phyloP scores from a whole-genome alignment of 805 yeast genomes.

The Lipomyces yamadae region DNA sequence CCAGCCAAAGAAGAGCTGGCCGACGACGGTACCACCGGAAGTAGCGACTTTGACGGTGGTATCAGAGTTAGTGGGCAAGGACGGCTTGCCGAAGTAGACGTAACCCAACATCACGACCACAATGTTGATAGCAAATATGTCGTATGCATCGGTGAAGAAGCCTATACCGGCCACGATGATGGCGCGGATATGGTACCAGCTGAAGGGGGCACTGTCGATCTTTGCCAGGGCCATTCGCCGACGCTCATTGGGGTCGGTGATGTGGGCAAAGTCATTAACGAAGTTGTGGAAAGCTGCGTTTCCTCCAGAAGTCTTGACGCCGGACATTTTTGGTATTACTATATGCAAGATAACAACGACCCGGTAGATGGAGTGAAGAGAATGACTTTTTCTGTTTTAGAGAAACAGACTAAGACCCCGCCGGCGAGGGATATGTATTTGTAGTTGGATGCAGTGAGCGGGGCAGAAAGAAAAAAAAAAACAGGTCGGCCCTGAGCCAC shows the following conservation, averaged over 20 bases:
- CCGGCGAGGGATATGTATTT: no score
- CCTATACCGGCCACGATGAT: conserved; percentile 72
- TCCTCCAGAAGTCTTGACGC: conserved; percentile 49
- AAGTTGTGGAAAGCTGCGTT: conserved; percentile 65
- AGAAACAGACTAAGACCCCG: no score
- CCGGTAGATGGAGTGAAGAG: no score
- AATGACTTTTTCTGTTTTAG: no score
- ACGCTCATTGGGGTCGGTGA: conserved; percentile 62
- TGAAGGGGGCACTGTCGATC: conserved; percentile 61
- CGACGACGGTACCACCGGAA: conserved; percentile 91
- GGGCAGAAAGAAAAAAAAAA: no score
- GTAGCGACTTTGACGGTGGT: conserved; percentile 86
- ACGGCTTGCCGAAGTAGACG: conserved; percentile 66
- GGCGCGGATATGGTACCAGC: conserved; percentile 58
- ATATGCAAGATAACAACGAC: no score
- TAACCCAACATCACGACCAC: conserved; percentile 78
- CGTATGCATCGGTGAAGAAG: conserved; percentile 90
- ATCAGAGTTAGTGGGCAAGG: conserved; percentile 71
- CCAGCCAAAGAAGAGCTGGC: conserved; percentile 84
- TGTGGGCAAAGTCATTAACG: conserved; percentile 58
- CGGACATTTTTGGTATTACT: not conserved
- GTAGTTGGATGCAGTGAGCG: no score
- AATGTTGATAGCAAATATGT: conserved; percentile 86
- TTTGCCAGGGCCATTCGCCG: conserved; percentile 64
- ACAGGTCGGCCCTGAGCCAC: no score